Evolutionary conservation across 2,329 filamentous ascomycete species (phyloP).

Genomic region (Scytalidium lignicola): DNA sequence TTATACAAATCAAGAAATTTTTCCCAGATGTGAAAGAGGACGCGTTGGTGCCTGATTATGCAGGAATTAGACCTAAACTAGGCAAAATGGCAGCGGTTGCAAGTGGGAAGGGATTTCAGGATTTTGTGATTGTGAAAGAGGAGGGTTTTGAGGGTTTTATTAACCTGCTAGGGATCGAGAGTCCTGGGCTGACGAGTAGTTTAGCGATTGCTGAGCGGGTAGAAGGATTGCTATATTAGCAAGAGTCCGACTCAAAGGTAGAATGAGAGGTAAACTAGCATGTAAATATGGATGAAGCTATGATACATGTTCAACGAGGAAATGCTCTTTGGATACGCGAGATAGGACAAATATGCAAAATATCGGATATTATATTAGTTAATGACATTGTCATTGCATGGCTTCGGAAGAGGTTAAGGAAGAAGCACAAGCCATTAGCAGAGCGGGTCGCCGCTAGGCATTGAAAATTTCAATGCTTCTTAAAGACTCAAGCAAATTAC

Average conservation of each 20-base stretch:
- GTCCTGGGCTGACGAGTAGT: constrained; percentile 81
- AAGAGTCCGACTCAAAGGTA: not conserved
- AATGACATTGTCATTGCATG: not conserved
- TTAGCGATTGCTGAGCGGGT: constrained; percentile 84
- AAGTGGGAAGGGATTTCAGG: constrained; percentile 65
- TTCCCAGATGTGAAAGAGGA: constrained; percentile 66
- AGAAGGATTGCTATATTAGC: constrained; percentile 25
- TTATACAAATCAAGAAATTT: constrained; percentile 72
- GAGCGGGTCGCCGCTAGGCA: too few relatives aligned
- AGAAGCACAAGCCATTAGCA: too few relatives aligned
- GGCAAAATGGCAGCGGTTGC: constrained; percentile 53
- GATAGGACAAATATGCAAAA: not conserved
- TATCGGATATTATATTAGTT: not conserved
- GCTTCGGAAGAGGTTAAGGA: too few relatives aligned
- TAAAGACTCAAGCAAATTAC: not conserved
- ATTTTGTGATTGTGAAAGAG: constrained; percentile 78
- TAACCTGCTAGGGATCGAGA: constrained; percentile 89
- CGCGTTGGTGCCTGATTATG: constrained; percentile 75
- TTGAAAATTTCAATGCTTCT: too few relatives aligned
- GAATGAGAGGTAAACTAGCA: not conserved
- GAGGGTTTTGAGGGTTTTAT: constrained; percentile 77
- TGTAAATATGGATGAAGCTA: not conserved
- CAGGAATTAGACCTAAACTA: constrained; percentile 86
- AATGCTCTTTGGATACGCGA: not conserved
- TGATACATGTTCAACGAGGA: not conserved